A percentile compares a stretch with the other conserved stretches of the same genome.
phyloP scores from a whole-genome alignment of 164 flowering plant genomes.

The Stephania yunnanensis region DNA sequence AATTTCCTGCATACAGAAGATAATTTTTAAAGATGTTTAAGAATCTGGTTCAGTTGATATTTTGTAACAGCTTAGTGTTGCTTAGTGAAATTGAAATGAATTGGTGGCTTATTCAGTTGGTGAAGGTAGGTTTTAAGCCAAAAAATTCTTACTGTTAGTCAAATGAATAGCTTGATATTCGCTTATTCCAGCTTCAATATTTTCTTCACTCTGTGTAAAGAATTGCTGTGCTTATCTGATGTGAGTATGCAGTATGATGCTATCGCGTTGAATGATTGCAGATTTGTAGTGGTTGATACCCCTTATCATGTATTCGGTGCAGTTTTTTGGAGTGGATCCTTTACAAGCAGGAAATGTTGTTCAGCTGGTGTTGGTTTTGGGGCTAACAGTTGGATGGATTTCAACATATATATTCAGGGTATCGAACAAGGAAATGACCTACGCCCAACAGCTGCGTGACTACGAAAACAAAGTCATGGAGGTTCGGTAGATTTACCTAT shows the following conservation, averaged over 20 bases:
- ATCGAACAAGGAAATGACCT: constrained; percentile 93
- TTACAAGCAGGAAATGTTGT: constrained; percentile 92
- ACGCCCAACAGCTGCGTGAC: constrained; percentile 86
- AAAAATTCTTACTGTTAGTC: background rate
- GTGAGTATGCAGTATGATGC: background rate
- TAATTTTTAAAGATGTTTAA: too few species aligned
- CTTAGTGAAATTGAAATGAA: too few species aligned
- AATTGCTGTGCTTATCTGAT: background rate
- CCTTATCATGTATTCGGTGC: constrained; percentile 21
- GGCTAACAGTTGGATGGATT: constrained; percentile 91
- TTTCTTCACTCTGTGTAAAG: too few species aligned
- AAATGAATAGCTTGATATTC: background rate
- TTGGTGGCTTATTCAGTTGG: background rate
- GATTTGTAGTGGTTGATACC: background rate
- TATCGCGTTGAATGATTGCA: background rate
- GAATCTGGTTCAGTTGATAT: background rate
- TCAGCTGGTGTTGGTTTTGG: constrained; percentile 81
- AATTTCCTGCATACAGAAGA: too few species aligned
- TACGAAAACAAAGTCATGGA: constrained; percentile 89
- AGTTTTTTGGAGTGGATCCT: constrained; percentile 85
- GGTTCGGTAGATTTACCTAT: constrained; percentile 30
- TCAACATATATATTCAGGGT: constrained; percentile 87
- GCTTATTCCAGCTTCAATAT: background rate
- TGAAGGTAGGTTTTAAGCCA: background rate
- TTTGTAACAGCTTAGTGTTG: background rate